These are phyloP conservation scores for Oehlia diaphana DNA, from an alignment of 192 early-diverging fungal species.

Conservation along the genomic window DNA sequence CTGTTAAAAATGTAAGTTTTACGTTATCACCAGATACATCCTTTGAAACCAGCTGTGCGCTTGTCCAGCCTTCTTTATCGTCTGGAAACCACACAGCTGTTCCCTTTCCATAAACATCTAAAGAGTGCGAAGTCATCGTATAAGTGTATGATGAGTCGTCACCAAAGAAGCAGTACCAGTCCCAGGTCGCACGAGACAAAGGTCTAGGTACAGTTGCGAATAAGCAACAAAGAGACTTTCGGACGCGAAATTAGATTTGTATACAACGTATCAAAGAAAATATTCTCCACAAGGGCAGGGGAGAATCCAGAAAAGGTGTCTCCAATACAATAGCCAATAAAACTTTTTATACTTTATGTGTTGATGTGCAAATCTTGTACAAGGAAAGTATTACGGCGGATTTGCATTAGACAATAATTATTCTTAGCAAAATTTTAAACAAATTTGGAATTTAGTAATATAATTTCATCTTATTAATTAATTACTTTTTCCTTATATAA, in stretches of 20 bases:
- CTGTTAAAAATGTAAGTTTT: constrained; percentile 62
- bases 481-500: too few relatives aligned
- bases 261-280: constrained; percentile 8
- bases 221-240: not conserved
- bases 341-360: not conserved
- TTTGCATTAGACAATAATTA: too few relatives aligned
- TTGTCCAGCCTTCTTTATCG: constrained; percentile 82
- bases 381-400: too few relatives aligned
- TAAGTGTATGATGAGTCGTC: not conserved
- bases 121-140: constrained; percentile 32
- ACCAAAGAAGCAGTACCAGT: constrained; percentile 3
- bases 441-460: too few relatives aligned
- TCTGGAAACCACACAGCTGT: constrained; percentile 89
- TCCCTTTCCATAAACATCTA: constrained; percentile 72
- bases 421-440: too few relatives aligned
- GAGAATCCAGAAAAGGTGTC: not conserved
- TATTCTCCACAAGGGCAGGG: not conserved
- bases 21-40: constrained; percentile 57
- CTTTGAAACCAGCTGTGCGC: constrained; percentile 60
- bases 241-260: not conserved
- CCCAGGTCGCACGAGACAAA: not conserved
- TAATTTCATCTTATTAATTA: too few relatives aligned
- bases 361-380: too few relatives aligned
- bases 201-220: constrained; percentile 7
- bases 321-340: not conserved